A percentile compares a stretch with the other conserved stretches of the same genome.
phyloP scores from a whole-genome alignment of 169 alveolate species.

The Eimeria brunetti region DNA sequence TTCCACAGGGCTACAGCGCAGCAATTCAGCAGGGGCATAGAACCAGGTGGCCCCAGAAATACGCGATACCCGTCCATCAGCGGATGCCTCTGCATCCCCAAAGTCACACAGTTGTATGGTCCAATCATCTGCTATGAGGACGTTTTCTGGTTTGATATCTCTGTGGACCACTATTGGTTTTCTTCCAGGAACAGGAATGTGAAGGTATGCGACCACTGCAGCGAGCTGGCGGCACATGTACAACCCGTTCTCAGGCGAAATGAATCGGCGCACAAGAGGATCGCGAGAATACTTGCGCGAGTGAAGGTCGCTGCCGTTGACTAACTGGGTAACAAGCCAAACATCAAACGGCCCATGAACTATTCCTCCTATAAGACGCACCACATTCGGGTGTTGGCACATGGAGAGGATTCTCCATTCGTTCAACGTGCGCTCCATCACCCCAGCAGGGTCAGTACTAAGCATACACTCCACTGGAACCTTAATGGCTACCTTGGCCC shows the following conservation, averaged over 20 bases:
- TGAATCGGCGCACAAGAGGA: conserved; percentile 55
- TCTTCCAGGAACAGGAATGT: conserved; percentile 87
- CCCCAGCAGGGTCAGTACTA: conserved; percentile 91
- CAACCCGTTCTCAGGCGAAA: conserved; percentile 82
- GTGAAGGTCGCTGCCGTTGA: conserved; percentile 91
- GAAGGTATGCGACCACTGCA: conserved; percentile 88
- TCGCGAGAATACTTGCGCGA: conserved; percentile 88
- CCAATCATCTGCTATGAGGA: conserved; percentile 85
- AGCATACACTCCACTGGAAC: conserved; percentile 91
- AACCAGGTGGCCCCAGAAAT: conserved; percentile 95
- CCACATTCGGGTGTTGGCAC: conserved; percentile 72
- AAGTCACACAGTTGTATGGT: conserved; percentile 88
- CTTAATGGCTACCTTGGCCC: conserved; percentile 89
- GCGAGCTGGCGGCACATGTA: conserved; percentile 93
- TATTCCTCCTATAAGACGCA: conserved; percentile 90
- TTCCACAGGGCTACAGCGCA: conserved; percentile 87
- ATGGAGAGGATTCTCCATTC: conserved; percentile 92
- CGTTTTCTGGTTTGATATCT: conserved; percentile 89
- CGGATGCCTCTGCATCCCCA: conserved; percentile 91
- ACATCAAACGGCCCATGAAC: conserved; percentile 92
- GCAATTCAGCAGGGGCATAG: conserved; percentile 94
- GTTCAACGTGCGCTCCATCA: conserved; percentile 89
- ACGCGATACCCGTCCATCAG: conserved; percentile 87
- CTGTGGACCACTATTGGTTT: conserved; percentile 88
- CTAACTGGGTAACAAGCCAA: conserved; percentile 92